Base-by-base conservation (phyloP, 495 filamentous ascomycete genomes). In the Echria macrotheca region DNA sequence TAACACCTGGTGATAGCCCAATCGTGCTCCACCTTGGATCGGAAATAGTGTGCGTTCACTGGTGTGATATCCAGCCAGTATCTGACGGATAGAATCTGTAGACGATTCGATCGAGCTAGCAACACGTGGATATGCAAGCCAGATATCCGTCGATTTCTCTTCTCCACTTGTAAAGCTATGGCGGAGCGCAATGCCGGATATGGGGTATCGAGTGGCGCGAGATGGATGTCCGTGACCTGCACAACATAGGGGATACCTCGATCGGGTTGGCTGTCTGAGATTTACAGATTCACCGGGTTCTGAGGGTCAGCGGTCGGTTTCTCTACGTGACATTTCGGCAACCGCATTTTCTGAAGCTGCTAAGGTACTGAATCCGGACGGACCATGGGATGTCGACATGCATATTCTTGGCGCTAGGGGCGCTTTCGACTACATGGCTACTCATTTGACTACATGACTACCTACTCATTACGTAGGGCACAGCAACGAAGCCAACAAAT, bases 191-290 rank as follows among this genome's bases (percentile, higher is more conserved):
- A 77, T 39, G 49, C 56, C 14, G 55, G 55, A 26, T 23, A 50
- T 9, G n/a, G n/a, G 62, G 67, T 0, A 70, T 78, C 10, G 50
- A 65, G 44, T 83, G 79, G 79, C 53, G 55, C 31, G 53, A 64
- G 22, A 71, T 68, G 55, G 79, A 84, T 63, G 68, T 83, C 15
- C 71, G 78, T 9, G 45, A 73, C n/a, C 71, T 82, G 63, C 43
- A 57, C 29, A 53, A 36, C 11, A 50, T 68, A 10, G 58, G 55
- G 5, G 61, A 64, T 24, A 52, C 40, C 4, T 65, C 58, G 9
- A 65, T 82, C 21, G 77, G 76, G 15, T 76, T 85, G 49, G 78
- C 83, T 52, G 84, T 84, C 55, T 75, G 70, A 4, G 81, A 79
- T 1, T 65, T 84, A 31, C 15, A 78, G 75, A 71, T 81, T 44